A percentile compares a stretch with the other conserved stretches of the same genome.
Evolutionary conservation across 768 basidiomycete species (phyloP).

Genomic region (Dendrothele bispora): DNA sequence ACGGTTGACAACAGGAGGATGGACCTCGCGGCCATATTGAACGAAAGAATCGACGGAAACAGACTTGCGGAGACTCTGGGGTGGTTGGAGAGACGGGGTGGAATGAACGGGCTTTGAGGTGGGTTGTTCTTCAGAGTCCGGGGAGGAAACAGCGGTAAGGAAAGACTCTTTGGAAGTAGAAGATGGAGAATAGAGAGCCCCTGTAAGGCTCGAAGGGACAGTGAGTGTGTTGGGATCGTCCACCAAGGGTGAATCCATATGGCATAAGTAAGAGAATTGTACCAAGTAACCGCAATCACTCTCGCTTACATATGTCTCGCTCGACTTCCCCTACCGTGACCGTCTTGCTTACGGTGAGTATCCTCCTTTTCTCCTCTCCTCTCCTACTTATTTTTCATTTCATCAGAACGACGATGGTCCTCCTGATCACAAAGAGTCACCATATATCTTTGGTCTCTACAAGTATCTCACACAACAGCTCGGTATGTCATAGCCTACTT

Average conservation of each 20-base stretch:
- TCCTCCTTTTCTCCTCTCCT: no score
- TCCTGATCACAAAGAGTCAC: conserved; percentile 62
- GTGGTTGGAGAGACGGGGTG: conserved; percentile 28
- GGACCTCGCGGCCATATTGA: conserved; percentile 38
- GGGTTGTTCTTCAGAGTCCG: conserved; percentile 24
- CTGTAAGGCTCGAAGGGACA: conserved; percentile 1
- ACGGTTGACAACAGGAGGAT: conserved; percentile 30
- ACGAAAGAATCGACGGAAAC: conserved; percentile 79
- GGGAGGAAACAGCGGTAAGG: conserved; percentile 43
- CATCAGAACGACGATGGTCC: conserved; percentile 93
- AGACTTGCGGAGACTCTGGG: conserved; percentile 63
- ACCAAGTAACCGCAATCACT: no score
- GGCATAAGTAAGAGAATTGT: no score
- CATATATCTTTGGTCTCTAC: conserved; percentile 74
- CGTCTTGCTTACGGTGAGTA: no score
- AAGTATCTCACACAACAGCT: conserved; percentile 55
- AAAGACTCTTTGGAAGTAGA: conserved; percentile 39
- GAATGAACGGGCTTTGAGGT: conserved; percentile 13
- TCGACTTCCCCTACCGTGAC: no score
- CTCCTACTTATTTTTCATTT: no score
- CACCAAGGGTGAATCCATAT: no score
- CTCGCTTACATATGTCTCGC: no score
- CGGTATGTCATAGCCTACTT: conserved; percentile 39
- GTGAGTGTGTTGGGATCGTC: background rate
- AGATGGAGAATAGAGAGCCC: conserved; percentile 31